These are phyloP conservation scores for Ophiognomonia clavigignenti-juglandacearum DNA, from an alignment of 2,329 filamentous ascomycete genomes.

Conservation along the genomic window DNA sequence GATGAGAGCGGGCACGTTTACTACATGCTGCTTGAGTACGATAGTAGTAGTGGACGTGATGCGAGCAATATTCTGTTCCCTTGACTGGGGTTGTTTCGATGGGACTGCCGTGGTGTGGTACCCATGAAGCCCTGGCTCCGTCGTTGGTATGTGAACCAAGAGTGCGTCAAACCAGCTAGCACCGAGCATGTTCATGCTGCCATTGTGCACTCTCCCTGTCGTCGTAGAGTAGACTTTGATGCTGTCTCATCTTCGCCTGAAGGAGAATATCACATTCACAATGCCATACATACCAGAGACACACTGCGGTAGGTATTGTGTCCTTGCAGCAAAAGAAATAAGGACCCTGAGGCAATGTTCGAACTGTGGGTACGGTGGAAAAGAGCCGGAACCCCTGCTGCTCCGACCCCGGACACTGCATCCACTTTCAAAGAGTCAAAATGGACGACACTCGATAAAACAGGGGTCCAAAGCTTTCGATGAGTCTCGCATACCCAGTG, in stretches of 20 bases:
- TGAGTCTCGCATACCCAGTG: neutral
- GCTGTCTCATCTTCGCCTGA: conserved; percentile 15
- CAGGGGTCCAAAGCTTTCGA: conserved; percentile 10
- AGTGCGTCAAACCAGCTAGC: neutral
- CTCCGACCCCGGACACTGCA: neutral
- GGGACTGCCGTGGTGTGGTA: neutral
- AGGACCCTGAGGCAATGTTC: conserved; percentile 7
- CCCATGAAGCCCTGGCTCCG: neutral
- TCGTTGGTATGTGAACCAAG: neutral
- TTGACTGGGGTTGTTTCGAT: neutral
- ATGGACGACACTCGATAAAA: conserved; percentile 13
- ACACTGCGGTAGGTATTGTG: conserved; percentile 1
- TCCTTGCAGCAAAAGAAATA: conserved; percentile 6
- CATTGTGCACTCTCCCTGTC: neutral
- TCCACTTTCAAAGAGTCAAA: conserved; percentile 14
- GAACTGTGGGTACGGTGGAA: conserved; percentile 9
- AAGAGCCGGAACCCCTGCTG: conserved; percentile 6
- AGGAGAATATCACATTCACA: too few species aligned
- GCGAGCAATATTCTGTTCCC: too few species aligned
- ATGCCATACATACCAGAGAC: conserved; percentile 2
- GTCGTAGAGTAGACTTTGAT: neutral
- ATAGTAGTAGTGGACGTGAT: neutral
- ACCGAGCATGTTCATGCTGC: neutral
- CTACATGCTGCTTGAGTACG: neutral
- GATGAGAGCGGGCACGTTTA: too few species aligned